Base-by-base conservation (phyloP, 345 rosid species). In the Hypericum androsaemum region DNA sequence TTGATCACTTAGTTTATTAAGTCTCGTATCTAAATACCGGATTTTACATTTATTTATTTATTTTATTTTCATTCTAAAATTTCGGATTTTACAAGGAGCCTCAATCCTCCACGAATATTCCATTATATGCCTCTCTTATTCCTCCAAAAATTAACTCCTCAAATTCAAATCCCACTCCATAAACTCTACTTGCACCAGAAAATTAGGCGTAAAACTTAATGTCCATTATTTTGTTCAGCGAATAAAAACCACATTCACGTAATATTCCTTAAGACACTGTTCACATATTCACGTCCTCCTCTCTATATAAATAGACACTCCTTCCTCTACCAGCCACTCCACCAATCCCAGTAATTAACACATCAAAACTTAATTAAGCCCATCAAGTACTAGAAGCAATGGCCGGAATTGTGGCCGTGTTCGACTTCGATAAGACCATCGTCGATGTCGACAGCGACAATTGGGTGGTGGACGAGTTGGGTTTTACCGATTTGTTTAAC, bases 401-500 rank as follows among this genome's bases (percentile, higher is more conserved):
- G 86, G 75, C 81, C 0, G 80, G 67, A 47, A 47, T 71, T 56
- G 74, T 83, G 16, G 81, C 72, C 44, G 69, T 89, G 48, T 89
- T 89, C 47, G 95, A 89, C 48, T 89, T 89, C 15, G 94, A 89
- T 66, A 80, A 86, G 73, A 89, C 97, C 1, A 89, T 86, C 56
- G 57, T 89, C 46, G 95, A 89, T 32, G 77, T 74, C n/a, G 97
- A 86, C 52, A 86, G 95, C 40, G 97, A 89, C 41, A 86, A 86
- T 22, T 89, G 87, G 82, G 88, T 86, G 0, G 36, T 89, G 9
- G 94, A 89, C 60, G 89, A 56, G 57, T 62, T 89, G 66, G 95
- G 97, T 51, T 74, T 72, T 45, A 78, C 88, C 12, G 86, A 78
- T 36, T 63, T 75, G 75, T 89, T 83, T 81, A 72, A 83, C 49